Base-by-base conservation (phyloP, 1,284 basidiomycete species). In the Tylopilus sp. region DNA sequence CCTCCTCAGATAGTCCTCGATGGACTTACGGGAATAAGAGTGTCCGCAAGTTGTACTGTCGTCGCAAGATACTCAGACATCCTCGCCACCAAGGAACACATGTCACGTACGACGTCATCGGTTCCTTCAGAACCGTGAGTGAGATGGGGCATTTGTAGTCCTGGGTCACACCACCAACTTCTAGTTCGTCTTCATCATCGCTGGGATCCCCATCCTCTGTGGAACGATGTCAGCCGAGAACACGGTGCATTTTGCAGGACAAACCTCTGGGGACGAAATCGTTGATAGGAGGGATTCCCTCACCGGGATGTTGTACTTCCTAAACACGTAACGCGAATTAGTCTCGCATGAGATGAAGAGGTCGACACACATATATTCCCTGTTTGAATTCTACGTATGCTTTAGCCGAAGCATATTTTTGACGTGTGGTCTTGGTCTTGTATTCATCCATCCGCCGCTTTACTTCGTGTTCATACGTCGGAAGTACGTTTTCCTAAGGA, bases 141-240 rank as follows among this genome's bases (percentile, higher is more conserved):
- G 85, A 82, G 46, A 94, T 71, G 2, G 91, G 90, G 57, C 91
- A 94, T 48, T 80, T 85, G 73, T 82, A 90, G 57, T 82, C 83
- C 62, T 91, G 88, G 7, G 83, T 87, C 20, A 83, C 77, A 43
- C 89, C 90, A 42, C 91, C 92, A 40, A 92, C 73, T 66, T 90
- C 83, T 20, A 94, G 69, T 9, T 91, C 87, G 34, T 91, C 87
- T 43, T 86, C 85, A 41, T 86, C 84, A 47, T 87, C 85, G 51
- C 82, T 87, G 31, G 77, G 80, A 59, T 91, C 88, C 12, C 82
- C 88, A 31, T 80, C 75, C 75, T 89, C 87, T 85, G 41, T 47
- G 50, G 18, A 45, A 38, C 44, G 41, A 47, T 17, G 34, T 59
- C 28, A 53, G n/a, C 15, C 7, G 21, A 12, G 12, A 20, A 18